Evolutionary conservation across 2,329 filamentous ascomycete genomes (phyloP), one percentile per base, ranked within the genome.

Genomic region (Curvularia sp.): DNA sequence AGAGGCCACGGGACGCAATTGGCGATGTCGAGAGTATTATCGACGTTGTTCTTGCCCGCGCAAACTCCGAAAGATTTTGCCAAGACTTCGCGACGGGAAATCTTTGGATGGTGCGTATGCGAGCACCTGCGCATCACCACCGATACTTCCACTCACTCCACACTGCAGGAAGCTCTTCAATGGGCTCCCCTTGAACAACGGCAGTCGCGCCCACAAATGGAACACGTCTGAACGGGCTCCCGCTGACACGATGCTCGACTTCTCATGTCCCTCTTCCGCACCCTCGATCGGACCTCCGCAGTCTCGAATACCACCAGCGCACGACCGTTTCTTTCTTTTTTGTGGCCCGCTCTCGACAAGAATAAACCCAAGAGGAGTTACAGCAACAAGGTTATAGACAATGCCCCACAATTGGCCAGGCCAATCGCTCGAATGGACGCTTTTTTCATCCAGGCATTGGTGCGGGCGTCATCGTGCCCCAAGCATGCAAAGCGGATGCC

Each of bases 201-300:
- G 38, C 41, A 35, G 28, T 12, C 39, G 15, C 13, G 7, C 24
- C 20, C 35, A 47, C 59, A 31, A 38, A 70, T 72, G 67, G 63
- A 64, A 59, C n/a, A 33, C 55, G 47, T 52, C 58, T 58, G 52
- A 55, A 58, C 55, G 44, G 42, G 53, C 61, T 55, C 57, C 61
- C 62, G 56, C 68, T 74, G 77, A 79, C 84, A 87, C 81, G 68
- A 88, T 89, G 86, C 82, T 78, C 80, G 80, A 75, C 79, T 73
- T 83, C 84, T 84, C 85, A 89, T 89, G 87, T 86, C 84, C 84
- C 79, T 83, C 79, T 75, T 84, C 80, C 81, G 81, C 79, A 80
- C 79, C 78, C 80, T 83, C 77, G 79, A 83, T 75, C 80, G 82
- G 81, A 78, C 79, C 78, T 79, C 80, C 75, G 73, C 79, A 73